These are phyloP conservation scores for Scenedesmus sp. DNA, from an alignment of 163 green algal genomes.

Conservation along the genomic window DNA sequence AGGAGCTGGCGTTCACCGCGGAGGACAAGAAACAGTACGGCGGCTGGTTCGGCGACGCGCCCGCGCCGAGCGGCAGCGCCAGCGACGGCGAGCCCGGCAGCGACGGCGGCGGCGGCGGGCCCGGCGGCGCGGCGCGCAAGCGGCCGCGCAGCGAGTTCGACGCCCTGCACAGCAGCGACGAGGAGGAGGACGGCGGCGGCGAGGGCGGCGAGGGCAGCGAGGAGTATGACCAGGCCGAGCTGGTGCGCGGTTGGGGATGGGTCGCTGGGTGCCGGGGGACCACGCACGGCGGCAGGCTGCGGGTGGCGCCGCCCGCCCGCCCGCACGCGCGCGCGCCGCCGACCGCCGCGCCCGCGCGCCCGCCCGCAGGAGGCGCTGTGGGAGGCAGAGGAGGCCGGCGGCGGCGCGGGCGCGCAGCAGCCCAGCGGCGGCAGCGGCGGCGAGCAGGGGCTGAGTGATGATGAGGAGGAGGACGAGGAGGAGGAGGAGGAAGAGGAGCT, in stretches of 20 bases:
- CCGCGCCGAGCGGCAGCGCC: slow-evolving; percentile 1
- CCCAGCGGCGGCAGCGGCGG: slow-evolving; percentile 10
- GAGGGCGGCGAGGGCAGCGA: neutral
- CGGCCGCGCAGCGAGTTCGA: slow-evolving; percentile 27
- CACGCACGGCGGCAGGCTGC: too few species aligned
- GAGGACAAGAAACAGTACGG: slow-evolving; percentile 86
- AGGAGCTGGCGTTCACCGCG: slow-evolving; percentile 88
- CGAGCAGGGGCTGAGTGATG: slow-evolving; percentile 36
- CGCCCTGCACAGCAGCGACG: slow-evolving; percentile 52
- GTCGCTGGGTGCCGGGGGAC: too few species aligned
- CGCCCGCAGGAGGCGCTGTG: too few species aligned
- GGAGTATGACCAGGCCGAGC: too few species aligned
- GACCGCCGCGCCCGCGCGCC: too few species aligned
- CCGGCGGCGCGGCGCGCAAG: too few species aligned
- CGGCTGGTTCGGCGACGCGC: slow-evolving; percentile 68
- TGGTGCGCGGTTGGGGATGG: too few species aligned
- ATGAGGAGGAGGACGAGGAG: slow-evolving; percentile 40
- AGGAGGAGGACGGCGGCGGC: slow-evolving; percentile 48
- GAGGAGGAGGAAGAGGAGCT: slow-evolving; percentile 45
- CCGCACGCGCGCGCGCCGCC: too few species aligned
- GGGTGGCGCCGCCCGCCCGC: too few species aligned
- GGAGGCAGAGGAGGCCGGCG: neutral
- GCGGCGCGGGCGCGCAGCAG: neutral
- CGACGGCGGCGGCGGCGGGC: too few species aligned
- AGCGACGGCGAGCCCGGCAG: too few species aligned